These are phyloP conservation scores for Trichoderma atrobrunneum DNA, from an alignment of 2,329 filamentous ascomycete species.

Conservation along the genomic window DNA sequence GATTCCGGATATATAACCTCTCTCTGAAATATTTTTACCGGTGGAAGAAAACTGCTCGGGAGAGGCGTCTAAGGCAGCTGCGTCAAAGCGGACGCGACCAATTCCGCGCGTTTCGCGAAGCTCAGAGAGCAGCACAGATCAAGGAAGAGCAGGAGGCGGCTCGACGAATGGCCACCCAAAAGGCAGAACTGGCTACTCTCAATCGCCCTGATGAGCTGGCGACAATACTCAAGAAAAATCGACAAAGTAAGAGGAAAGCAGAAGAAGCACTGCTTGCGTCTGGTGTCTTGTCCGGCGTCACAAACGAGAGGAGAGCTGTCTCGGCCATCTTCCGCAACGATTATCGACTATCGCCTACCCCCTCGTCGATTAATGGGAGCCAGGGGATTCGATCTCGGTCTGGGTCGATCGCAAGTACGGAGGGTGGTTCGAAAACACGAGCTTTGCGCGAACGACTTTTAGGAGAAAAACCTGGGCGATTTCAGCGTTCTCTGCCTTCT, in stretches of 20 bases:
- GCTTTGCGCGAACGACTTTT: slow-evolving; percentile 30
- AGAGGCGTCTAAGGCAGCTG: slow-evolving; percentile 48
- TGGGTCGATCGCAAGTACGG: slow-evolving; percentile 22
- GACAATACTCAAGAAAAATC: slow-evolving; percentile 33
- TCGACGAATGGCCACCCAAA: slow-evolving; percentile 27
- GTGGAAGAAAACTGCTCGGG: slow-evolving; percentile 51
- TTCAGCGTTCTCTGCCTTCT: slow-evolving; percentile 41
- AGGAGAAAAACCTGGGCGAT: slow-evolving; percentile 31
- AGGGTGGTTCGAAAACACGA: slow-evolving; percentile 29
- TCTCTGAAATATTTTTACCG: slow-evolving; percentile 55
- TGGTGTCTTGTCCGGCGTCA: slow-evolving; percentile 41
- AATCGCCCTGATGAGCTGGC: slow-evolving; percentile 37
- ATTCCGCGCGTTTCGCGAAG: slow-evolving; percentile 45
- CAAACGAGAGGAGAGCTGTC: slow-evolving; percentile 37
- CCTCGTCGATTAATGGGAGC: slow-evolving; percentile 22
- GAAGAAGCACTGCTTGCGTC: slow-evolving; percentile 42
- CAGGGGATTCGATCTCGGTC: slow-evolving; percentile 21
- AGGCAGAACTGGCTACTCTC: slow-evolving; percentile 28
- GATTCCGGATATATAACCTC: slow-evolving; percentile 50
- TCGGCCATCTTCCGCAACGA: slow-evolving; percentile 36
- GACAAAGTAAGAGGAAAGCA: slow-evolving; percentile 30
- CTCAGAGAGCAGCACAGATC: slow-evolving; percentile 34
- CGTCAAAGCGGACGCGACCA: slow-evolving; percentile 52
- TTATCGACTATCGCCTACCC: slow-evolving; percentile 23
- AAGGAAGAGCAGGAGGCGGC: slow-evolving; percentile 37